Conservation (phyloP, 257 asterid genomes). For the Verbascum thapsus region DNA sequence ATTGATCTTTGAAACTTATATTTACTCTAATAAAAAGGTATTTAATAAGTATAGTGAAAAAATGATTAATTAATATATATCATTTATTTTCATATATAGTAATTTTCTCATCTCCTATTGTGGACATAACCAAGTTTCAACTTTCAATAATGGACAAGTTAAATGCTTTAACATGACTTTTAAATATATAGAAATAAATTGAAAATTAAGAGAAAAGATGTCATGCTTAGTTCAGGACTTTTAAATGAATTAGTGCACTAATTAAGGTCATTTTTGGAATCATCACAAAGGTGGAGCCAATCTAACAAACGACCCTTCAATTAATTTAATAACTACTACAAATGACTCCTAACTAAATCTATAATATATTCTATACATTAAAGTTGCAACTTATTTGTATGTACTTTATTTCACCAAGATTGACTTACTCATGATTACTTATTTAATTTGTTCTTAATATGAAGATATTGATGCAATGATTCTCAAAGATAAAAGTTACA, state of each 20-base stretch:
- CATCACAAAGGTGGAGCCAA: constrained; percentile 47
- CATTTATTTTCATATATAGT: too few species aligned
- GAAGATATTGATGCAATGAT: constrained; percentile 39
- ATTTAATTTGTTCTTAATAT: constrained; percentile 19
- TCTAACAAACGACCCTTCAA: constrained; percentile 52
- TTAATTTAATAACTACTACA: constrained; percentile 24
- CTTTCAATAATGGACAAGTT: too few species aligned
- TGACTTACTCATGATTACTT: constrained; percentile 48
- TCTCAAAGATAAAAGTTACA: constrained; percentile 41
- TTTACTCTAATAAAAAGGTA: too few species aligned
- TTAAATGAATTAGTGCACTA: constrained; percentile 21
- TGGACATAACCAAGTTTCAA: too few species aligned
- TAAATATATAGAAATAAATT: not conserved
- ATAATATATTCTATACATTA: constrained; percentile 23
- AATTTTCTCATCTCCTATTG: too few species aligned
- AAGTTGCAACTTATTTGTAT: constrained; percentile 21
- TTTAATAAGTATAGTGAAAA: too few species aligned
- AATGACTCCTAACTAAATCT: constrained; percentile 39
- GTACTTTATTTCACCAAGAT: constrained; percentile 25
- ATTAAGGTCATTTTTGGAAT: constrained; percentile 40
- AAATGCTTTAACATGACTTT: too few species aligned
- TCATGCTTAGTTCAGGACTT: constrained; percentile 27
- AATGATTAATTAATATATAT: too few species aligned
- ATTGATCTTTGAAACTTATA: too few species aligned
- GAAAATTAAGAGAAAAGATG: constrained; percentile 32